Conservation (phyloP, 805 yeast species). For the Myxozyma lipomycoides region DNA sequence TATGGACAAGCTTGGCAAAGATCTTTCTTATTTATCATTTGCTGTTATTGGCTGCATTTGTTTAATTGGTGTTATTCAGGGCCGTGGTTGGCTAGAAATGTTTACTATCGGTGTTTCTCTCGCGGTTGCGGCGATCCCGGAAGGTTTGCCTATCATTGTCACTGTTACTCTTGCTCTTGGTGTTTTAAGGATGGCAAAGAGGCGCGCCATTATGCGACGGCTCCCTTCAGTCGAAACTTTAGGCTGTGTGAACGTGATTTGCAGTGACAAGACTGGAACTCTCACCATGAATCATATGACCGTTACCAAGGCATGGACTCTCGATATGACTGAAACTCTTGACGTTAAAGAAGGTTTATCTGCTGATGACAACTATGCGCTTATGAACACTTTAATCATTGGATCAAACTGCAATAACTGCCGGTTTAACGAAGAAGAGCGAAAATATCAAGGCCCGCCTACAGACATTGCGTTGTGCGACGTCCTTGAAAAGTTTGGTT, state of each 20-base stretch:
- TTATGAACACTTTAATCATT: conserved; percentile 57
- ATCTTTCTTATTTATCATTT: conserved; percentile 79
- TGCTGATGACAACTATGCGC: conserved; percentile 51
- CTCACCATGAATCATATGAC: conserved; percentile 77
- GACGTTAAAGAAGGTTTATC: conserved; percentile 9
- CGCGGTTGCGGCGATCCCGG: conserved; percentile 99
- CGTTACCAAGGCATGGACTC: conserved; percentile 63
- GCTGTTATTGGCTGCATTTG: conserved; percentile 88
- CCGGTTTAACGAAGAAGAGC: conserved; percentile 15
- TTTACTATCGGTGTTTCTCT: conserved; percentile 94
- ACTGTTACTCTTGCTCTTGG: conserved; percentile 96
- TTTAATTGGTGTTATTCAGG: conserved; percentile 82
- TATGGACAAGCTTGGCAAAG: conserved; percentile 94
- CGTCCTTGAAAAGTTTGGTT: conserved; percentile 61
- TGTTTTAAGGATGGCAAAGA: conserved; percentile 91
- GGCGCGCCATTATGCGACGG: conserved; percentile 89
- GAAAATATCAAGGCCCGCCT: conserved; percentile 65
- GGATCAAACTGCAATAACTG: conserved; percentile 44
- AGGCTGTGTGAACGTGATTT: conserved; percentile 85
- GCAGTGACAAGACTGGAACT: conserved; percentile 82
- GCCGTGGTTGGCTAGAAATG: conserved; percentile 95
- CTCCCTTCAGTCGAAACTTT: conserved; percentile 93
- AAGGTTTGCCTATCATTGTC: conserved; percentile 96
- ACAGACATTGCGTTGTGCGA: conserved; percentile 90
- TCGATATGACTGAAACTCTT: conserved; percentile 42